phyloP scores from a whole-genome alignment of 257 asterid genomes.

The Coffea eugenioides region DNA sequence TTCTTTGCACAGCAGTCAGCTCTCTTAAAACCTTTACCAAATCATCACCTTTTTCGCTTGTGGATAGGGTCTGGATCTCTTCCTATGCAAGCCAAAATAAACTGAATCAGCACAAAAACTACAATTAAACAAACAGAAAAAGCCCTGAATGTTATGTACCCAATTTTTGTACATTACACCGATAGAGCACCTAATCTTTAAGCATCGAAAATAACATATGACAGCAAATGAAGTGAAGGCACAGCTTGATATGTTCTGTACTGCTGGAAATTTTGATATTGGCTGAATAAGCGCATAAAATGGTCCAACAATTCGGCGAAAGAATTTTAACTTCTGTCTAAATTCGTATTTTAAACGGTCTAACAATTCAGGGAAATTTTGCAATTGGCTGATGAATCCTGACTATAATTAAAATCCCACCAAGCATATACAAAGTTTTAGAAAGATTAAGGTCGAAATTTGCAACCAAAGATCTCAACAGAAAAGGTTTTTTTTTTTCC shows the following conservation, averaged over 20 bases:
- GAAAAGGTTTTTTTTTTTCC: no score
- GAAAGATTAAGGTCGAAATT: not conserved
- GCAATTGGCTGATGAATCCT: not conserved
- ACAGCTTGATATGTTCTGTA: not conserved
- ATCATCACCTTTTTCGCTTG: slow-evolving; percentile 78
- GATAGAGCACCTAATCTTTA: not conserved
- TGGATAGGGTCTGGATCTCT: slow-evolving; percentile 59
- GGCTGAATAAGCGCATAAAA: no score
- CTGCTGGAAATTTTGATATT: no score
- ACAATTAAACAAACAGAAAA: not conserved
- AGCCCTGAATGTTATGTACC: not conserved
- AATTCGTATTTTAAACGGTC: no score
- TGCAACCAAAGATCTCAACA: not conserved
- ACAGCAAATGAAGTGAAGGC: not conserved
- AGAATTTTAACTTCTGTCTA: no score
- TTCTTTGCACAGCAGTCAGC: slow-evolving; percentile 83
- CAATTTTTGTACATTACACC: no score
- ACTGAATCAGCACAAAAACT: slow-evolving; percentile 13
- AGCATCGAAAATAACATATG: not conserved
- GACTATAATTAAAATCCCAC: not conserved
- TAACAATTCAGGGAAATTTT: not conserved
- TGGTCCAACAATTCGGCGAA: no score
- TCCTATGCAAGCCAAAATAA: slow-evolving; percentile 50
- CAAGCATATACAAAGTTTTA: not conserved
- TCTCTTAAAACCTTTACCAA: slow-evolving; percentile 88